Evolutionary conservation across 1,284 basidiomycete genomes (phyloP).

Genomic region (Apiotrichum akiyoshidainum): DNA sequence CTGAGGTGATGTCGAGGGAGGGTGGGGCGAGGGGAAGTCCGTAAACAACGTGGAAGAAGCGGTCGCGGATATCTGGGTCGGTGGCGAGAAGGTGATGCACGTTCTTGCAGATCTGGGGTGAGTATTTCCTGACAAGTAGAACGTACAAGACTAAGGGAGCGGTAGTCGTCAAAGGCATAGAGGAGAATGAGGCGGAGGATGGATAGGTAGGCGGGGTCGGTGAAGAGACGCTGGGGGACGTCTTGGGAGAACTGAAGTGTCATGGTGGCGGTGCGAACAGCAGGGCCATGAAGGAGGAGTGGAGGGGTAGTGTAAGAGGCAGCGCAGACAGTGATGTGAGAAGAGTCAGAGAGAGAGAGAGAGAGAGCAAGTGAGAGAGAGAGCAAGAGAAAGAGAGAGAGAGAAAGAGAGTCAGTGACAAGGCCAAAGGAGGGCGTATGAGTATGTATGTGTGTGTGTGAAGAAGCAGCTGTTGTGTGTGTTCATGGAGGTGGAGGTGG

Average conservation of each 20-base stretch:
- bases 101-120: slow-evolving; percentile 6
- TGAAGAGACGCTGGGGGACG: slow-evolving; percentile 1
- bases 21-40: not conserved
- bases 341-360: too few relatives aligned
- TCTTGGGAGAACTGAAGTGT: not conserved
- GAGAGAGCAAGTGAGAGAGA: too few relatives aligned
- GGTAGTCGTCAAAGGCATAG: not conserved
- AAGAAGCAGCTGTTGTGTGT: too few relatives aligned
- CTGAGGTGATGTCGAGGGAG: slow-evolving; percentile 4
- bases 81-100: not conserved
- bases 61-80: slow-evolving; percentile 2
- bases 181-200: slow-evolving; percentile 2
- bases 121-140: too few relatives aligned
- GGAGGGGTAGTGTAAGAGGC: too few relatives aligned
- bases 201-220: not conserved
- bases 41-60: not conserved
- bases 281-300: not conserved
- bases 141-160: not conserved
- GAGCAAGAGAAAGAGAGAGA: too few relatives aligned
- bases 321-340: too few relatives aligned
- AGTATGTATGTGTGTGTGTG: too few relatives aligned
- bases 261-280: too few relatives aligned
- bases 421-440: too few relatives aligned
- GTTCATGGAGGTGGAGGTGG: too few relatives aligned
- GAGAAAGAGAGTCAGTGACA: too few relatives aligned